Conservation (phyloP, 129 eudicot genomes). For the Oenanthe sinensis region DNA sequence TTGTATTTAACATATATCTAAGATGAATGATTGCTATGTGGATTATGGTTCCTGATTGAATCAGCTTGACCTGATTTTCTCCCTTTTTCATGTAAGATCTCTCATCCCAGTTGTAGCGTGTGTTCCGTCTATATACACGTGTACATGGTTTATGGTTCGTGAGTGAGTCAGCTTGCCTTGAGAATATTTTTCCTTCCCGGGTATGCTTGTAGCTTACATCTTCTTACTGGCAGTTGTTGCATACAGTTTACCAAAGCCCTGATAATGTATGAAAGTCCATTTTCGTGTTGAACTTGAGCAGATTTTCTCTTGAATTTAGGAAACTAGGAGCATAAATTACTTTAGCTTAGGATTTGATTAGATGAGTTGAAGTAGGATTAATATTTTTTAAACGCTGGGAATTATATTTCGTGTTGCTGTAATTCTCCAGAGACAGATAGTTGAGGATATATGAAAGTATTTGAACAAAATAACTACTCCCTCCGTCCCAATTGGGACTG, state of each 20-base stretch:
- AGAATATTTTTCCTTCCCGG: background rate
- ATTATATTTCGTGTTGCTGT: no score
- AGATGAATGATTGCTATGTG: background rate
- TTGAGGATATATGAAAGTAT: no score
- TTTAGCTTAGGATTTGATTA: no score
- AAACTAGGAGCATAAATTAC: background rate
- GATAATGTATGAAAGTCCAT: background rate
- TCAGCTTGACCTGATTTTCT: background rate
- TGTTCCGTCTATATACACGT: no score
- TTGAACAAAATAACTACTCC: no score
- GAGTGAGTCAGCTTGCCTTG: no score
- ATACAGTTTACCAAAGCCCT: background rate
- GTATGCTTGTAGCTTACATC: background rate
- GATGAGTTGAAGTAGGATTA: no score
- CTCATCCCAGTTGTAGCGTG: no score
- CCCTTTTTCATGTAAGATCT: background rate
- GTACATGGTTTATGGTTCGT: no score
- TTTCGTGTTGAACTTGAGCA: background rate
- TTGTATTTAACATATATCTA: background rate
- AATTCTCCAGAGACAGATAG: no score
- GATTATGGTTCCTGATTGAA: background rate
- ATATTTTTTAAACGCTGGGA: no score
- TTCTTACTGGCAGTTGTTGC: background rate
- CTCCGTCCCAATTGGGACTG: no score
- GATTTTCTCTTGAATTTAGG: background rate